Percentiles rank a stretch among this genome's conserved stretches.
phyloP scores from a whole-genome alignment of 192 early-diverging fungal genomes.

The Linnemannia hyalina region DNA sequence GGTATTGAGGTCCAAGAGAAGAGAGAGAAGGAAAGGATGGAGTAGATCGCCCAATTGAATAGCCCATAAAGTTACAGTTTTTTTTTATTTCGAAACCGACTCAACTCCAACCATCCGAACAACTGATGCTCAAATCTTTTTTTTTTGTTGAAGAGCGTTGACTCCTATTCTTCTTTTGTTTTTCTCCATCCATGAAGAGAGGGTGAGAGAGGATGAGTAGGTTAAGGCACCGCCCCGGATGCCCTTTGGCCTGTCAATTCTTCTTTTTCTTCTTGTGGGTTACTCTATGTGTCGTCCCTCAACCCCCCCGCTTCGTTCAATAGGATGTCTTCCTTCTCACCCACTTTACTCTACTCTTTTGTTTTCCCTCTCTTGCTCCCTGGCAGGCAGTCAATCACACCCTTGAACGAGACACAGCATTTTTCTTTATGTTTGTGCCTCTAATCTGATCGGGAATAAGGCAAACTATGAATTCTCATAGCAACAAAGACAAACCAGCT shows the following conservation, averaged over 20 bases:
- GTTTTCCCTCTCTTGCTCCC: not conserved
- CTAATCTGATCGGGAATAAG: not conserved
- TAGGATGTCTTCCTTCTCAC: not conserved
- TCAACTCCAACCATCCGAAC: not conserved
- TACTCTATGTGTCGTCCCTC: not conserved
- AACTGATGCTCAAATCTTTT: not conserved
- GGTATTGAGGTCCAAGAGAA: not conserved
- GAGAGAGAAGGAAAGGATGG: too few species aligned
- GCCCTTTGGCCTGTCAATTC: not conserved
- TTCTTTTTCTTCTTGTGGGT: not conserved
- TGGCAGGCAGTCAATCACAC: not conserved
- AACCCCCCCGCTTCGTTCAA: not conserved
- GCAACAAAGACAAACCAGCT: not conserved
- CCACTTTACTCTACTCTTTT: not conserved
- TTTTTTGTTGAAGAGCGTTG: not conserved
- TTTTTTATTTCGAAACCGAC: not conserved
- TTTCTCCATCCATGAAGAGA: not conserved
- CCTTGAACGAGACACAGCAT: slow-evolving; percentile 1
- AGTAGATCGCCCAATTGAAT: not conserved
- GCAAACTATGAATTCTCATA: not conserved
- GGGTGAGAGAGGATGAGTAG: not conserved
- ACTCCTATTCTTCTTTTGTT: not conserved
- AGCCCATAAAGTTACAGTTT: not conserved
- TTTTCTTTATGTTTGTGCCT: not conserved
- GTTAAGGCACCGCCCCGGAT: not conserved